A percentile compares a stretch with the other conserved stretches of the same genome.
These are phyloP conservation scores for Kurtzmaniella quercitrusa DNA, from an alignment of 1,139 yeast genomes.

Conservation along the genomic window DNA sequence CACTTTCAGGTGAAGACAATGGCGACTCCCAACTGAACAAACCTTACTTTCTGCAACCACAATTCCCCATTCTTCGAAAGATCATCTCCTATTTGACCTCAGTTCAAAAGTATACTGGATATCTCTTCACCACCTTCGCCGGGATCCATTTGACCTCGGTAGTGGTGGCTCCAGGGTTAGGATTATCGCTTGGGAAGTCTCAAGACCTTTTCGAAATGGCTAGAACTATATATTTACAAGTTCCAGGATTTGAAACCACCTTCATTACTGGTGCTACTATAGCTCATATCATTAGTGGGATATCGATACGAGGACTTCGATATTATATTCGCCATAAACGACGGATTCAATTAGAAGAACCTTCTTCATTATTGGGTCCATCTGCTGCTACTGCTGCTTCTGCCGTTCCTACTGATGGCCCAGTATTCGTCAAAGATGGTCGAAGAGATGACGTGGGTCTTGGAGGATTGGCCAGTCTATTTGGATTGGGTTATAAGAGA, in stretches of 20 bases:
- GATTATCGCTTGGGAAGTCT: conserved; percentile 37
- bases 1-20: not conserved
- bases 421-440: not conserved
- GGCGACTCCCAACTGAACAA: not conserved
- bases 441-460: conserved; percentile 48
- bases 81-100: conserved; percentile 9
- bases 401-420: not conserved
- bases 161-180: conserved; percentile 47
- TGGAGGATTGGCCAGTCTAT: conserved; percentile 51
- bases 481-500: conserved; percentile 51
- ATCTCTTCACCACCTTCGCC: conserved; percentile 53
- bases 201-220: conserved; percentile 60
- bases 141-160: conserved; percentile 58
- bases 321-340: conserved; percentile 12
- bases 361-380: not conserved
- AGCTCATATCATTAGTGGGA: conserved; percentile 53
- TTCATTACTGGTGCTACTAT: conserved; percentile 45
- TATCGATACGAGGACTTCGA: conserved; percentile 40
- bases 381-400: too few species aligned
- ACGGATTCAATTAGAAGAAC: conserved; percentile 7
- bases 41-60: conserved; percentile 1
- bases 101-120: conserved; percentile 60
- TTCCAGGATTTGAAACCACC: conserved; percentile 45
- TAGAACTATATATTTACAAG: conserved; percentile 54
- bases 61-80: conserved; percentile 6